A percentile compares a stretch with the other conserved stretches of the same genome.
These are phyloP conservation scores for Aechmea fasciata DNA, from an alignment of 176 grass and related monocot species.

Conservation along the genomic window DNA sequence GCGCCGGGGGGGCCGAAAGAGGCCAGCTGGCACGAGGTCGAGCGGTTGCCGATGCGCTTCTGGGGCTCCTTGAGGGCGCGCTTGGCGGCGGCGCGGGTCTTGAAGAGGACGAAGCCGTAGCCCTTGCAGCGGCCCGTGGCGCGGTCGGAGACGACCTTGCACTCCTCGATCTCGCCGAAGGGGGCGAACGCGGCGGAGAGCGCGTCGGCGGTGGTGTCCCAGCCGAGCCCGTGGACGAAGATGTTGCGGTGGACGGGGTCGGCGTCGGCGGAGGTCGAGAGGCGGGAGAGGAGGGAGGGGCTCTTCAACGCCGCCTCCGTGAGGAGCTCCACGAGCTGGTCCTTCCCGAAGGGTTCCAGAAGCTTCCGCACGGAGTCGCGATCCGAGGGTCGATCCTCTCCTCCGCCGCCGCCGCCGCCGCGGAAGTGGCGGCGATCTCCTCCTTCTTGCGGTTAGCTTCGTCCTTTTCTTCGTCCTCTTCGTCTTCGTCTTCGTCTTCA, in stretches of 20 bases:
- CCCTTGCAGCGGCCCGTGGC: constrained; percentile 38
- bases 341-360: constrained; percentile 55
- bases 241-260: constrained; percentile 53
- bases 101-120: constrained; percentile 60
- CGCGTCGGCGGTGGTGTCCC: constrained; percentile 34
- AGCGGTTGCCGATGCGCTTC: constrained; percentile 40
- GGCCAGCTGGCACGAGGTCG: constrained; percentile 45
- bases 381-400: constrained; percentile 23
- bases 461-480: neutral
- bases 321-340: constrained; percentile 52
- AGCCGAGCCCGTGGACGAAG: constrained; percentile 51
- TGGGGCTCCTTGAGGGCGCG: constrained; percentile 39
- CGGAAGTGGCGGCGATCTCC: constrained; percentile 2
- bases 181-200: constrained; percentile 32
- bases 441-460: neutral
- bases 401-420: constrained; percentile 10
- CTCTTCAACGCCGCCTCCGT: constrained; percentile 35
- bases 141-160: constrained; percentile 34
- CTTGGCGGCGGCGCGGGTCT: constrained; percentile 22
- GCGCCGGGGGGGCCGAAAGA: constrained; percentile 28
- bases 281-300: constrained; percentile 23
- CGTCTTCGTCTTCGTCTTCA: constrained; percentile 25
- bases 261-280: constrained; percentile 25
- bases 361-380: constrained; percentile 32
- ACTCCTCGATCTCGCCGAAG: constrained; percentile 48